A percentile compares a stretch with the other conserved stretches of the same genome.
These are phyloP conservation scores for Pseudocercospora fuligena DNA, from an alignment of 2,329 filamentous ascomycete species.

Conservation along the genomic window DNA sequence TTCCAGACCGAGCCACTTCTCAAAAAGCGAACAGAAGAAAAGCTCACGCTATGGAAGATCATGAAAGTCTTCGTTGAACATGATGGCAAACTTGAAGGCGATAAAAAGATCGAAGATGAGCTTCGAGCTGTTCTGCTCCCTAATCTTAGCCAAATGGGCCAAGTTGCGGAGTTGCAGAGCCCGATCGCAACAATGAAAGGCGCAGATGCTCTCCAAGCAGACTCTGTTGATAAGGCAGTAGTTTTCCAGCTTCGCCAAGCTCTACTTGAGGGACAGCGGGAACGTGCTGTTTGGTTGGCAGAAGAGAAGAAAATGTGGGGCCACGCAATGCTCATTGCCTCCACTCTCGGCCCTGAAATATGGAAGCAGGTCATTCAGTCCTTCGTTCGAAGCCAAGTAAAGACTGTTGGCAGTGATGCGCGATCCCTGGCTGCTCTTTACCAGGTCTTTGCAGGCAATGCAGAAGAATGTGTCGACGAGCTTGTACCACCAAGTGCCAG, in stretches of 20 bases:
- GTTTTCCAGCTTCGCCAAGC: constrained; percentile 74
- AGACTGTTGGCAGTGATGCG: constrained; percentile 76
- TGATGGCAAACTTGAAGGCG: constrained; percentile 81
- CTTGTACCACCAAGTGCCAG: constrained; percentile 91
- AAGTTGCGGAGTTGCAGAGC: constrained; percentile 43
- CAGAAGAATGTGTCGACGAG: constrained; percentile 93
- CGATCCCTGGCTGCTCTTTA: constrained; percentile 91
- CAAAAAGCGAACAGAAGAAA: constrained; percentile 77
- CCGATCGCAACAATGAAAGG: constrained; percentile 29
- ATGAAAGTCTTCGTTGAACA: constrained; percentile 80
- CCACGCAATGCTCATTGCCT: constrained; percentile 91
- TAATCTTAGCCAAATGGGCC: constrained; percentile 45
- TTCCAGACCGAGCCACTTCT: constrained; percentile 60
- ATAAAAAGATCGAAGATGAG: constrained; percentile 70
- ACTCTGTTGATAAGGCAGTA: constrained; percentile 70
- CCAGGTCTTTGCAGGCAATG: constrained; percentile 90
- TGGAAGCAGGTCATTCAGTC: constrained; percentile 96
- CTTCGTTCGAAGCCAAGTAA: constrained; percentile 94
- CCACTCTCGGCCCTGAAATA: constrained; percentile 70
- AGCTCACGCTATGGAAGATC: constrained; percentile 84
- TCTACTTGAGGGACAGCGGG: constrained; percentile 79
- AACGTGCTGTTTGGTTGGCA: constrained; percentile 90
- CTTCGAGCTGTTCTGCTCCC: constrained; percentile 77
- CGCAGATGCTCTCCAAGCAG: constrained; percentile 50
- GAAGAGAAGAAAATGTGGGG: constrained; percentile 95